Base-by-base conservation (phyloP, 1,139 yeast species). In the Taphrina deformans region DNA sequence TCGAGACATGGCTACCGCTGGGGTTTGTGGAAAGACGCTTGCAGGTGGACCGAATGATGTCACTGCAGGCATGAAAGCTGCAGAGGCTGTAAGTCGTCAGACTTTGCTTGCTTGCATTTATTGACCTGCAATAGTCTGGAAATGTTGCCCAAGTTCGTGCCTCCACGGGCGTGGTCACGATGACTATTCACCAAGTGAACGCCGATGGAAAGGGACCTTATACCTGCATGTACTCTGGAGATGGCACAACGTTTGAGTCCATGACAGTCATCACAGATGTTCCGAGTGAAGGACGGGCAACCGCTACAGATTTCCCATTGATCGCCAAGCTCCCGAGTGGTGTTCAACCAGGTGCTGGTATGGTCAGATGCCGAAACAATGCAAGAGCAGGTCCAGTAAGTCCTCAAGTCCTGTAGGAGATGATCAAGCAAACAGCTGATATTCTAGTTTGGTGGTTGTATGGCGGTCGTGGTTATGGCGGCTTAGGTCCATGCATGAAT, bases 131-230 rank as follows among this genome's bases (percentile, higher is more conserved):
- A 16, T 24, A 53, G 58, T 23, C 58, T 14, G 58, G 58, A 16
- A 31, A n/a, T 12, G 45, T 35, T 12, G 58, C 58, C 16, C 26
- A 38, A 31, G 58, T 53, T n/a, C 45, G 48, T 27, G 58, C 58
- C 3, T 16, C 35, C 10, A 38, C 35, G 10, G 58, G 58, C 10
- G 48, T 38, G 29, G 46, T 53, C 33, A 1, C 46, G 5, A 38
- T 53, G 46, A 53, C 58, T 9, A 38, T 59, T 29, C 63, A 59
- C 23, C 63, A 59, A 38, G 63, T 59, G 29, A 59, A 59, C 26
- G 63, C 55, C 9, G 63, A 59, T 27, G 63, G 63, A 9, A 50
- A 50, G 14, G 63, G 63, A 9, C 63, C 63, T 4, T 59, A 48
- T 23, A 26, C 18, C n/a, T 59, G 63, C 31, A 55, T 31, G 40